phyloP scores from a whole-genome alignment of 176 grass and related monocot genomes.

The Guadua angustifolia region DNA sequence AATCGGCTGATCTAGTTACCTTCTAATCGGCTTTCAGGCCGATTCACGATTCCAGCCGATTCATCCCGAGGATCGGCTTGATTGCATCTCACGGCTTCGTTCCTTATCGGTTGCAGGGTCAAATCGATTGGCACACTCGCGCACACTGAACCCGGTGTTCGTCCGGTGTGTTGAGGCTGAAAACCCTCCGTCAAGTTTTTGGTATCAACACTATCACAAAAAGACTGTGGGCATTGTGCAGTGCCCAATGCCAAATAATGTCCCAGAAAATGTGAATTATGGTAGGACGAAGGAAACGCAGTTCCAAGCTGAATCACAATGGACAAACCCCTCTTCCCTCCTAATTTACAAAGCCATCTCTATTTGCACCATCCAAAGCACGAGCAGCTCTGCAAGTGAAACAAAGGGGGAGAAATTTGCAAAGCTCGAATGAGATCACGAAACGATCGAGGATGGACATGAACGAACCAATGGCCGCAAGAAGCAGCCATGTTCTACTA shows the following conservation, averaged over 20 bases:
- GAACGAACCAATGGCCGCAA: neutral
- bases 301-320: conserved; percentile 10
- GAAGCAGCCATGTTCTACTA: neutral
- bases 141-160: too few relatives aligned
- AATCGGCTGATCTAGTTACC: too few relatives aligned
- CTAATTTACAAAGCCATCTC: conserved; percentile 37
- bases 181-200: too few relatives aligned
- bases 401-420: too few relatives aligned
- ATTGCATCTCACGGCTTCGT: too few relatives aligned
- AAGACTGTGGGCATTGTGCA: neutral
- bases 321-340: neutral
- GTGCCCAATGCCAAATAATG: conserved; percentile 24
- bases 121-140: too few relatives aligned
- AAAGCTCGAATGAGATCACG: neutral
- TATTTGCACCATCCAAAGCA: conserved; percentile 90
- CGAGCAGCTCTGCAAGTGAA: conserved; percentile 58
- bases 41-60: too few relatives aligned
- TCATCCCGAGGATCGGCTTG: too few relatives aligned
- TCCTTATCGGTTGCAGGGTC: too few relatives aligned
- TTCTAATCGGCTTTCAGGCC: too few relatives aligned
- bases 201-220: too few relatives aligned
- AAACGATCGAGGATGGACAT: neutral
- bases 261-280: neutral
- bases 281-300: neutral
- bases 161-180: too few relatives aligned